A percentile compares a stretch with the other conserved stretches of the same genome.
These are phyloP conservation scores for Botrytis porri DNA, from an alignment of 2,329 filamentous ascomycete species.

Conservation along the genomic window DNA sequence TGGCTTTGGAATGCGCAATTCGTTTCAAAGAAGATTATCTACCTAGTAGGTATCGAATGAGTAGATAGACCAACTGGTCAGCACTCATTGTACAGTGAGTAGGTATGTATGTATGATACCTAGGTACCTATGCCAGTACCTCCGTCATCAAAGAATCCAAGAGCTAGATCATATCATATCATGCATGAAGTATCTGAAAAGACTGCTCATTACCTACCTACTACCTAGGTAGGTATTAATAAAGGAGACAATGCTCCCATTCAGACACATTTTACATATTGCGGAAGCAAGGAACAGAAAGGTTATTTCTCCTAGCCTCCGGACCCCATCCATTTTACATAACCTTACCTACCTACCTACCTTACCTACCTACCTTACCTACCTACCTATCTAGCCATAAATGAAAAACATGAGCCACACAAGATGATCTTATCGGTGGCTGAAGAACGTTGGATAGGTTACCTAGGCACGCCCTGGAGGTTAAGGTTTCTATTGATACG, in stretches of 20 bases:
- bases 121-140: no score
- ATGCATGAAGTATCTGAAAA: neutral
- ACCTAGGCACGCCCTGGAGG: no score
- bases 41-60: neutral
- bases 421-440: slow-evolving; percentile 4
- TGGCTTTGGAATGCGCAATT: neutral
- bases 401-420: neutral
- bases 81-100: neutral
- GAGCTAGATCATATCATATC: no score
- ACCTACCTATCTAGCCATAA: no score
- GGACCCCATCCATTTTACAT: neutral
- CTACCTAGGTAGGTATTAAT: neutral
- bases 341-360: no score
- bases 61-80: neutral
- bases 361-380: no score
- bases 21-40: neutral
- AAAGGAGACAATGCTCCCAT: neutral
- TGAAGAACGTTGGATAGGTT: neutral
- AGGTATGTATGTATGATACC: neutral
- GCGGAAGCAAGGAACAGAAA: neutral
- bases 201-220: neutral
- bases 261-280: neutral
- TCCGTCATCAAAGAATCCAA: neutral
- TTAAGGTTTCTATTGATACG: neutral
- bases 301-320: slow-evolving; percentile 1